These are phyloP conservation scores for Adansonia rubrostipa DNA, from an alignment of 441 rosid genomes.

Conservation along the genomic window DNA sequence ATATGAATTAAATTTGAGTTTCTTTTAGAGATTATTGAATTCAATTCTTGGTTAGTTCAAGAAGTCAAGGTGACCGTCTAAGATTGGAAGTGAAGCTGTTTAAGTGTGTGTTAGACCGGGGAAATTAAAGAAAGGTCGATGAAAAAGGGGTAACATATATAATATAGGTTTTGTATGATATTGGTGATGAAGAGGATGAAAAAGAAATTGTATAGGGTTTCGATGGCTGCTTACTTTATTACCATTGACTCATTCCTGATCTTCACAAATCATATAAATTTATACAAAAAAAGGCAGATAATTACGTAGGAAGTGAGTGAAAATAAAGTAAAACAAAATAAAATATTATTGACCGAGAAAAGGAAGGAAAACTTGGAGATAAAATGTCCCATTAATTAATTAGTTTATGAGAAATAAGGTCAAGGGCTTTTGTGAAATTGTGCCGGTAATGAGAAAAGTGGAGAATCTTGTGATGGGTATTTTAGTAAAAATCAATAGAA, in stretches of 20 bases:
- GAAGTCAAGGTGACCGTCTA: not conserved
- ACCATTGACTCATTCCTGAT: not conserved
- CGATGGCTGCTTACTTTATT: not conserved
- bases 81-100: not conserved
- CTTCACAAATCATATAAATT: not conserved
- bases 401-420: too few species aligned
- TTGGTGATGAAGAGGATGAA: not conserved
- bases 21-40: not conserved
- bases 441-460: not conserved
- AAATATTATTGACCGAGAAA: too few species aligned
- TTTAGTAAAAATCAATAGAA: not conserved
- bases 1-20: not conserved
- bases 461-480: not conserved
- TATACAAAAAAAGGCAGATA: not conserved
- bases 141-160: not conserved
- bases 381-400: too few species aligned
- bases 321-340: too few species aligned
- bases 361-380: too few species aligned
- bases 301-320: too few species aligned
- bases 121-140: not conserved
- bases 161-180: not conserved
- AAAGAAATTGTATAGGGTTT: not conserved
- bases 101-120: slow-evolving; percentile 6
- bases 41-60: not conserved
- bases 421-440: not conserved